phyloP scores from a whole-genome alignment of 371 early-diverging fungal genomes.

The Mucor ambiguus region DNA sequence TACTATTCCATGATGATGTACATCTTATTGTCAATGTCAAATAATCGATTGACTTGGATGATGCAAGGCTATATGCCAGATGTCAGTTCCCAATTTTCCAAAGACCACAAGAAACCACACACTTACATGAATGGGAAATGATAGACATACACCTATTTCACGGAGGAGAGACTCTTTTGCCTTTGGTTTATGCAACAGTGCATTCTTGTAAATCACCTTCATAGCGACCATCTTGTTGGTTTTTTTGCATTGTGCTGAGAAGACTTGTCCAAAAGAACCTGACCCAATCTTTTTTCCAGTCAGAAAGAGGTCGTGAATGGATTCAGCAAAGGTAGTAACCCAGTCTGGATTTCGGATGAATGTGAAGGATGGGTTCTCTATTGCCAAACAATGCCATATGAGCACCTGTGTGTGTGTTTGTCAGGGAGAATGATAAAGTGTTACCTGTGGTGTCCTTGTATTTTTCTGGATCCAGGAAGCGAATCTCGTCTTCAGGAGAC shows the following conservation, averaged over 20 bases:
- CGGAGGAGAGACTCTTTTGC: slow-evolving; percentile 7
- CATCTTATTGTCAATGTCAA: slow-evolving; percentile 16
- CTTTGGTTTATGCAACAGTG: background rate
- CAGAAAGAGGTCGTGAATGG: slow-evolving; percentile 4
- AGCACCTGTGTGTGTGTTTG: background rate
- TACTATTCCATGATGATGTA: slow-evolving; percentile 38
- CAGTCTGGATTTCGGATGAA: slow-evolving; percentile 16
- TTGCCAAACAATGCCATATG: no score
- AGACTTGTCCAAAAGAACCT: slow-evolving; percentile 16
- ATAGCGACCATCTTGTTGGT: slow-evolving; percentile 16
- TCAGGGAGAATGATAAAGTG: background rate
- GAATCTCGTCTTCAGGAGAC: slow-evolving; percentile 8
- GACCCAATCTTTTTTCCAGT: background rate
- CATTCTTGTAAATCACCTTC: slow-evolving; percentile 2
- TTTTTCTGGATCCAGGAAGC: slow-evolving; percentile 14
- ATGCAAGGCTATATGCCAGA: slow-evolving; percentile 25
- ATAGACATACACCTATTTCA: slow-evolving; percentile 29
- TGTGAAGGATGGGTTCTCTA: slow-evolving; percentile 9
- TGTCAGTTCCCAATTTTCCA: background rate
- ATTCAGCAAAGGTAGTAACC: background rate
- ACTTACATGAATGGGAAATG: slow-evolving; percentile 29
- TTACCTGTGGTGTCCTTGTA: background rate
- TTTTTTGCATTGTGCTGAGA: slow-evolving; percentile 9
- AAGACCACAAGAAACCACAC: background rate
- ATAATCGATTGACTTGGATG: slow-evolving; percentile 17